Evolutionary conservation across 2,329 filamentous ascomycete genomes (phyloP), one percentile per base, ranked within the genome.

Genomic region (Simplicillium sp.): DNA sequence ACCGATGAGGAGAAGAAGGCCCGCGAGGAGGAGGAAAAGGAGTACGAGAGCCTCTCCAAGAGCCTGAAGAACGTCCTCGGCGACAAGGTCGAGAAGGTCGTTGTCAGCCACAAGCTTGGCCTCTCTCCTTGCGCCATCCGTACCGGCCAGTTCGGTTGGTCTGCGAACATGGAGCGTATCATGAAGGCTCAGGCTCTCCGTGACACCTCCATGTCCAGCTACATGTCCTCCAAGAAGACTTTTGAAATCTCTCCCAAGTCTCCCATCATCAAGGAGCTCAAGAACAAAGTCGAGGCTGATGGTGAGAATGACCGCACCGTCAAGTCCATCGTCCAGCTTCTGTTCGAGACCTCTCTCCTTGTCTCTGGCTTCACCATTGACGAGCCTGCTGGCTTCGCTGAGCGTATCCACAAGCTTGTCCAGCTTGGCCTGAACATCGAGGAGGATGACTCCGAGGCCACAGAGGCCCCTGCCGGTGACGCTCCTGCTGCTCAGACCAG

Each of bases 161-260:
- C 90, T 44, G 92, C 92, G 65, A 98, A 98, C 82, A 98, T 98
- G 92, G 92, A 98, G 81, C 92, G 92, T 77, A 98, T 98, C 82
- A 98, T 98, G 92, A 98, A 98, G 84, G 92, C 92, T 20, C 92
- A 98, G 78, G 92, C 92, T 61, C 90, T 98, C 60, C 92, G 92
- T 74, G 92, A 98, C 75, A 98, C 92, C 55, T 96, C 89, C 60
- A 98, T 98, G 92, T 87, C 80, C 71, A 94, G 87, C 58, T 98
- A 98, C 86, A 98, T 98, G 92, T 94, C 87, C 53, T 97, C 90
- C 66, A 98, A 98, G 89, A 98, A 98, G 87, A 98, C 92, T 28
- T 97, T 98, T 56, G 92, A 98, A 77, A 97, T 98, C 71, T 97
- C 92, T n/a, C 92, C 92, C 67, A 90, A 92, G 79, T 95, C 87